Base-by-base conservation (phyloP, 1,284 basidiomycete species). In the Apiotrichum mycotoxinovorans region DNA sequence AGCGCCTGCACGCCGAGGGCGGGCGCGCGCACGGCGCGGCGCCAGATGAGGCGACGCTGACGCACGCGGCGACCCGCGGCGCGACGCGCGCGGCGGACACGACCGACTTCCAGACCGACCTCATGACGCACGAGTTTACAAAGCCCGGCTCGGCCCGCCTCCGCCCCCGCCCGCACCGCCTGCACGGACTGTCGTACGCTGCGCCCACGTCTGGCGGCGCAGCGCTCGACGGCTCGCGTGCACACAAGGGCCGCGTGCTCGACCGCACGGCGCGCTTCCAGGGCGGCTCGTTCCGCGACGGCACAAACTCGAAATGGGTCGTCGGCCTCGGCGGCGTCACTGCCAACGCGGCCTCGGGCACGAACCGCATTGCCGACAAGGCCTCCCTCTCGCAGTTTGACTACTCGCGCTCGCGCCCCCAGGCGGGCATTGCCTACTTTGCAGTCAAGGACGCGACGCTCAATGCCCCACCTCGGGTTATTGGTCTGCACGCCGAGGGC, bases 271-370 rank as follows among this genome's bases (percentile, higher is more conserved):
- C 51, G 27, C 37, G 45, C 52, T 22, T 30, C 35, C 26, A 67
- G 62, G 10, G 44, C 61, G 40, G 65, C 55, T 3, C 48, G 69
- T 17, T 65, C 70, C 54, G 60, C 57, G 54, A 56, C 34, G 52
- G 58, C 64, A 64, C 57, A 12, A 68, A 70, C 51, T 26, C 61
- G 11, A 64, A 65, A 17, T 73, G 62, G 62, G 67, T 73, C 11
- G 66, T 75, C 46, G 66, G 67, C n/a, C n/a, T 74, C 12, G 76
- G 71, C 20, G 74, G 74, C 25, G 11, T 74, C 20, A 75, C 74
- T 1, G 73, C 61, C 4, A 49, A 35, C 22, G 65, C 65, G 2
- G 41, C 20, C 4, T 51, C 26, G 27, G 52, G 63, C 25, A 52
- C 58, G 17, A 42, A 35, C 30, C 57, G 58, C 48, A 52, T 55